Evolutionary conservation across 23 red algal genomes (phyloP).

Genomic region (Cyanidioschyzon merolae): DNA sequence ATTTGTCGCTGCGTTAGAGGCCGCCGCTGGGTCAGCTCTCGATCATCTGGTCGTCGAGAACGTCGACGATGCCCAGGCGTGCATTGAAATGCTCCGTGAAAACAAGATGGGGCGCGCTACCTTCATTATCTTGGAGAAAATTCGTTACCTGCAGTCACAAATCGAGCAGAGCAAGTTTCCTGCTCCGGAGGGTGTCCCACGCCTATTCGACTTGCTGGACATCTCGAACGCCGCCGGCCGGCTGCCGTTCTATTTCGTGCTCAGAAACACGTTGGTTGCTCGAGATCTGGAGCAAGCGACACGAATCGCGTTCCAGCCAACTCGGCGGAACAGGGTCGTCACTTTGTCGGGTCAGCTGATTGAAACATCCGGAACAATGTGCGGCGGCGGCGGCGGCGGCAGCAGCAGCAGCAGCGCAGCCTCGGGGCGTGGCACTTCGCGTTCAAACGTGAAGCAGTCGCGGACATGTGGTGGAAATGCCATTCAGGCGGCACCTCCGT

Average conservation of each 20-base stretch:
- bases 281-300: conserved; percentile 61
- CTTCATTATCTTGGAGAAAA: conserved; percentile 92
- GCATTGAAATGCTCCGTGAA: conserved; percentile 57
- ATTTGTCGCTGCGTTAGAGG: conserved; percentile 45
- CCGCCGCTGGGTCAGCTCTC: conserved; percentile 49
- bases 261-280: conserved; percentile 83
- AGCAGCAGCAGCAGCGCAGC: neutral
- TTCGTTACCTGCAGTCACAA: conserved; percentile 39
- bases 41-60: conserved; percentile 75
- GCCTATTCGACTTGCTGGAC: conserved; percentile 23
- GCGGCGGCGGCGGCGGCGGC: conserved; percentile 62
- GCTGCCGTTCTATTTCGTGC: conserved; percentile 66
- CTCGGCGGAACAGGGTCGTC: conserved; percentile 70
- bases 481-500: neutral
- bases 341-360: conserved; percentile 79
- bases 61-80: conserved; percentile 70
- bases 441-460: neutral
- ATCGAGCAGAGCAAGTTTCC: conserved; percentile 27
- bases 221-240: conserved; percentile 6
- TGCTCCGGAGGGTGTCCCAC: conserved; percentile 18
- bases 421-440: no score
- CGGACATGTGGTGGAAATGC: neutral
- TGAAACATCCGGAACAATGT: conserved; percentile 86
- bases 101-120: conserved; percentile 67
- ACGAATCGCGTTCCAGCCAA: conserved; percentile 77